Percentiles rank a stretch among this genome's conserved stretches.
Conservation (phyloP, 208 protist species). For the Crithidia bombi region DNA sequence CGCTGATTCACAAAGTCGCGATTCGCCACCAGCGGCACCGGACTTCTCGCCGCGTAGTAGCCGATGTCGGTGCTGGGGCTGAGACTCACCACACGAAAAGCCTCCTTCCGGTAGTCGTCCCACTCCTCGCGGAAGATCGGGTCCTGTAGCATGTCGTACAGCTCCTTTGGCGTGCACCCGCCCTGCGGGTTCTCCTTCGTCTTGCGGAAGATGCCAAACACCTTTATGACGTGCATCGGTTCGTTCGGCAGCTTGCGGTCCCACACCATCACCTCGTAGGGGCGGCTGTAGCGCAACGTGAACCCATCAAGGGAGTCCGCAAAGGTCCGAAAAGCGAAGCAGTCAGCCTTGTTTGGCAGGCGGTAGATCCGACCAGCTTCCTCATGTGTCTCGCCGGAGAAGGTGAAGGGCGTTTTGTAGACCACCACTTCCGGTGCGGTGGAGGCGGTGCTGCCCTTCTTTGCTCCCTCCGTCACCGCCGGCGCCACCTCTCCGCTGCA, state of each 20-base stretch:
- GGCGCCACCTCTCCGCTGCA: background rate
- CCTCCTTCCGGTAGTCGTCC: conserved; percentile 77
- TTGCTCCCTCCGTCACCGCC: background rate
- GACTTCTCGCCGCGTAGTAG: conserved; percentile 90
- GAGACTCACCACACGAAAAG: conserved; percentile 73
- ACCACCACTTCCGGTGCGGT: conserved; percentile 30
- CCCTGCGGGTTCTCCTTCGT: conserved; percentile 36
- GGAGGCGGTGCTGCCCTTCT: conserved; percentile 2
- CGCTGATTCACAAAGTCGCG: conserved; percentile 94
- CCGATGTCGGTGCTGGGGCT: conserved; percentile 85
- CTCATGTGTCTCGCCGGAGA: conserved; percentile 47
- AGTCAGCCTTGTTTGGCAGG: conserved; percentile 64
- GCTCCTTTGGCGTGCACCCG: conserved; percentile 35
- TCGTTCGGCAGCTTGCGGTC: conserved; percentile 70
- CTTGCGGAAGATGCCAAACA: conserved; percentile 71
- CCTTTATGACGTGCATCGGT: conserved; percentile 82
- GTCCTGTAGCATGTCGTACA: conserved; percentile 91
- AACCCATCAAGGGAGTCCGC: conserved; percentile 85
- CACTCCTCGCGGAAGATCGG: conserved; percentile 77
- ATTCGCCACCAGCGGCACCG: conserved; percentile 66
- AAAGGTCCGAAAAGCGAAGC: conserved; percentile 65
- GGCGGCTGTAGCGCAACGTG: conserved; percentile 48
- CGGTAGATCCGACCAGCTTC: conserved; percentile 57
- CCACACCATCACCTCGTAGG: conserved; percentile 70
- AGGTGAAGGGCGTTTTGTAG: conserved; percentile 69